phyloP scores from a whole-genome alignment of 345 rosid species.

The Brassica incana region DNA sequence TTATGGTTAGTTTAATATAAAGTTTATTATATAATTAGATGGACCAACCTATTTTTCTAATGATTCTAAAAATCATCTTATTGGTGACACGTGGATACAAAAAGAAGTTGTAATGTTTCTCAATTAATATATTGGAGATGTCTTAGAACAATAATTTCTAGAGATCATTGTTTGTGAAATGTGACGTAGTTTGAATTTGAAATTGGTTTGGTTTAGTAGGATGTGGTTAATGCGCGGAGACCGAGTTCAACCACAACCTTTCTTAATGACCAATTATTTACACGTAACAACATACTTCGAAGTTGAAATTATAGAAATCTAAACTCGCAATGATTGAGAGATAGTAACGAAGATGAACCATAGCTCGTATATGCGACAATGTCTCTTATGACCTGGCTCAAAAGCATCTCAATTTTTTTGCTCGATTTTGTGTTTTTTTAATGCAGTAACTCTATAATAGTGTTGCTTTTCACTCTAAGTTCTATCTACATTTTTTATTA shows the following conservation, averaged over 20 bases:
- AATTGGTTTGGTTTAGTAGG: slow-evolving; percentile 1
- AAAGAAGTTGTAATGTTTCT: too few relatives aligned
- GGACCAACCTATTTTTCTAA: too few relatives aligned
- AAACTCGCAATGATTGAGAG: background rate
- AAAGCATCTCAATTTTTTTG: too few relatives aligned
- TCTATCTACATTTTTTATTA: too few relatives aligned
- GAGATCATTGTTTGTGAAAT: background rate
- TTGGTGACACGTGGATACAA: too few relatives aligned
- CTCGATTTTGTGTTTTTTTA: too few relatives aligned
- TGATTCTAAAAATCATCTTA: too few relatives aligned
- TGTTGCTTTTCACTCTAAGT: too few relatives aligned
- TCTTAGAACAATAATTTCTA: background rate
- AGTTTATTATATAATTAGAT: too few relatives aligned
- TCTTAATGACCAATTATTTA: background rate
- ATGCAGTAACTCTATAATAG: too few relatives aligned
- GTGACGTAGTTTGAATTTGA: background rate
- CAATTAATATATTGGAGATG: background rate
- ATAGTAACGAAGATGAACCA: background rate
- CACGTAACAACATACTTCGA: background rate
- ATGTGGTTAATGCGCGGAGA: background rate
- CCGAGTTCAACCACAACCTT: background rate
- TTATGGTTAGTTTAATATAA: too few relatives aligned
- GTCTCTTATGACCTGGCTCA: background rate
- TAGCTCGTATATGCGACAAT: background rate
- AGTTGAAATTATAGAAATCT: background rate